These are phyloP conservation scores for Phellopilus nigrolimitatus DNA, from an alignment of 1,284 basidiomycete species.

Conservation along the genomic window DNA sequence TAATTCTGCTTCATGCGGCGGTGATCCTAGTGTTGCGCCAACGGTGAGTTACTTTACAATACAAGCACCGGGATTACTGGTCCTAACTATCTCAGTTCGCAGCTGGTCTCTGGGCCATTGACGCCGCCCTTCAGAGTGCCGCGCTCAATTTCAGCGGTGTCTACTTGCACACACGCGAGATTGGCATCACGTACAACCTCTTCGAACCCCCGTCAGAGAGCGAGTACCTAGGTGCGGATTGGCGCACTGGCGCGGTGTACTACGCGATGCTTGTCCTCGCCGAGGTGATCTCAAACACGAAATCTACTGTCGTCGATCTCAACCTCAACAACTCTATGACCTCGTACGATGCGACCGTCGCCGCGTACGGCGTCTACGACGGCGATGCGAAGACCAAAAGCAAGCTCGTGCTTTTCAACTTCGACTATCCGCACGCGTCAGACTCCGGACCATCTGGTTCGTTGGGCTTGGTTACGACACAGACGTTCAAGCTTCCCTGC, in stretches of 20 bases:
- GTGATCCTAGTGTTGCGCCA: slow-evolving; percentile 46
- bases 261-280: slow-evolving; percentile 55
- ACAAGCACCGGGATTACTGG: neutral
- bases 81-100: slow-evolving; percentile 50
- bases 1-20: slow-evolving; percentile 65
- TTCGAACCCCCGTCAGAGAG: slow-evolving; percentile 42
- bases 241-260: slow-evolving; percentile 50
- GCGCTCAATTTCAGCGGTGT: slow-evolving; percentile 43
- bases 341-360: slow-evolving; percentile 34
- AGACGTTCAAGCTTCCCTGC: slow-evolving; percentile 23
- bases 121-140: slow-evolving; percentile 50
- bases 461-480: neutral
- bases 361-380: slow-evolving; percentile 60
- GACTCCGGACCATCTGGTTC: slow-evolving; percentile 31
- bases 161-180: slow-evolving; percentile 48
- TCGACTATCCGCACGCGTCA: slow-evolving; percentile 38
- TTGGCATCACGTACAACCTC: slow-evolving; percentile 46
- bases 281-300: slow-evolving; percentile 43
- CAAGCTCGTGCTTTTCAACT: slow-evolving; percentile 60
- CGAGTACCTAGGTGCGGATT: slow-evolving; percentile 34
- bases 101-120: slow-evolving; percentile 52
- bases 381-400: slow-evolving; percentile 33
- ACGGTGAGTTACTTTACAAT: slow-evolving; percentile 2
- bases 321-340: slow-evolving; percentile 39
- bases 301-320: slow-evolving; percentile 49